Evolutionary conservation across 2,329 filamentous ascomycete genomes (phyloP).

Genomic region (Diaporthe sp.): DNA sequence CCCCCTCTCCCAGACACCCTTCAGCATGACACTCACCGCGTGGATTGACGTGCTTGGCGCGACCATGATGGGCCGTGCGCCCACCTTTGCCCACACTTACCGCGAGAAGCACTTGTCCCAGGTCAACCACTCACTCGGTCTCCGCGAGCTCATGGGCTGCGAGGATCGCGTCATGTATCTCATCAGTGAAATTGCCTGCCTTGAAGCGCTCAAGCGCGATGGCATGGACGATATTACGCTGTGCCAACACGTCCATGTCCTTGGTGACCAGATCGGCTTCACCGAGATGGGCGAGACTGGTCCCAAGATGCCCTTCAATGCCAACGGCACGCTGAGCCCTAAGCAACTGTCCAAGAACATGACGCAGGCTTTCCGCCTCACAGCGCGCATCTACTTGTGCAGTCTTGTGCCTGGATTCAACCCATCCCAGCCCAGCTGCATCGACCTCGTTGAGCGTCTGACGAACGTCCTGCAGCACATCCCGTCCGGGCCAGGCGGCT

Average conservation of each 20-base stretch:
- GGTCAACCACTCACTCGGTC: conserved; percentile 73
- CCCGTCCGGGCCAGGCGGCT: conserved; percentile 83
- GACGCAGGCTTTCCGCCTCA: conserved; percentile 89
- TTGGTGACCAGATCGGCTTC: conserved; percentile 87
- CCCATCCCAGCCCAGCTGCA: conserved; percentile 79
- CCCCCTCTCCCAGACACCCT: conserved; percentile 77
- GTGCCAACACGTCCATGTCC: conserved; percentile 89
- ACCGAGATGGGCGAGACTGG: conserved; percentile 77
- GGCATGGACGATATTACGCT: conserved; percentile 89
- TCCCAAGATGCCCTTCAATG: conserved; percentile 73
- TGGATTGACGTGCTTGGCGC: conserved; percentile 99
- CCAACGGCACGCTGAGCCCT: conserved; percentile 82
- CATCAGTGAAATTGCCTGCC: conserved; percentile 96
- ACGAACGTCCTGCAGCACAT: conserved; percentile 84
- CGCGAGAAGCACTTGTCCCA: conserved; percentile 89
- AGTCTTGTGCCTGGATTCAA: conserved; percentile 91
- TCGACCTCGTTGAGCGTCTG: conserved; percentile 83
- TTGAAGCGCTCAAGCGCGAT: conserved; percentile 87
- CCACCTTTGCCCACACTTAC: conserved; percentile 94
- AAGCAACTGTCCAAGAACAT: conserved; percentile 90
- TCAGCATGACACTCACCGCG: conserved; percentile 93
- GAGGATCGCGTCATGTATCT: conserved; percentile 98
- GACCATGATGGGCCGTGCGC: conserved; percentile 89
- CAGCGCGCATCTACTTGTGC: conserved; percentile 96
- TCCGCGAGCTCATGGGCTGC: conserved; percentile 96